Conservation (phyloP, 257 asterid species). For the Petrea volubilis region DNA sequence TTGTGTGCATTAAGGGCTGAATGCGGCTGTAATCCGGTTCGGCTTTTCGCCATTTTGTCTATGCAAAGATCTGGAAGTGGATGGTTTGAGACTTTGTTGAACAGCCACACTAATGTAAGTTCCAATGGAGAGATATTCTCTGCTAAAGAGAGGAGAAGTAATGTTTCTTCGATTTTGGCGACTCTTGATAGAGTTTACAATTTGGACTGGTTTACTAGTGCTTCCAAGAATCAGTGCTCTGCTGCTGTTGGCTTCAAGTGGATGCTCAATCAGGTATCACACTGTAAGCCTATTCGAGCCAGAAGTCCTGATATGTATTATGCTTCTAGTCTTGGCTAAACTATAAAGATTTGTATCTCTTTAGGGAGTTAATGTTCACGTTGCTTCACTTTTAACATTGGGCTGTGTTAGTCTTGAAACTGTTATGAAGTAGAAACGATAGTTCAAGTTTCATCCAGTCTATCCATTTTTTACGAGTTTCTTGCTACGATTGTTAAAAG, state of each 20-base stretch:
- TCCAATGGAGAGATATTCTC: slow-evolving; percentile 94
- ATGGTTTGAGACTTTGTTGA: slow-evolving; percentile 92
- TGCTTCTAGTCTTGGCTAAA: background rate
- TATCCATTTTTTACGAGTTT: background rate
- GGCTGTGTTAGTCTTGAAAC: background rate
- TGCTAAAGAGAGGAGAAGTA: slow-evolving; percentile 61
- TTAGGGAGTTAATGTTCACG: background rate
- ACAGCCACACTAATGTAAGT: slow-evolving; percentile 83
- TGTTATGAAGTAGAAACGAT: background rate
- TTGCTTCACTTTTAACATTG: background rate
- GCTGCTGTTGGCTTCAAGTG: slow-evolving; percentile 96
- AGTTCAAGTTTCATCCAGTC: background rate
- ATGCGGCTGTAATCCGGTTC: slow-evolving; percentile 83
- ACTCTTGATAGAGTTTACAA: slow-evolving; percentile 80
- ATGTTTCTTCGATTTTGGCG: slow-evolving; percentile 55
- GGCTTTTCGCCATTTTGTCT: slow-evolving; percentile 73
- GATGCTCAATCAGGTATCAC: slow-evolving; percentile 92
- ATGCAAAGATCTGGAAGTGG: slow-evolving; percentile 99
- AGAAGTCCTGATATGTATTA: background rate
- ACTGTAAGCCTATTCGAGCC: background rate
- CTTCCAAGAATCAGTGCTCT: slow-evolving; percentile 88
- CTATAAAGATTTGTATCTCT: background rate
- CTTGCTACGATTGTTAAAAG: background rate
- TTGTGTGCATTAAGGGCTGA: slow-evolving; percentile 53
- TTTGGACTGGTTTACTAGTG: slow-evolving; percentile 79